Conservation (phyloP, 768 basidiomycete species). For the Gelatoporia subvermispora region DNA sequence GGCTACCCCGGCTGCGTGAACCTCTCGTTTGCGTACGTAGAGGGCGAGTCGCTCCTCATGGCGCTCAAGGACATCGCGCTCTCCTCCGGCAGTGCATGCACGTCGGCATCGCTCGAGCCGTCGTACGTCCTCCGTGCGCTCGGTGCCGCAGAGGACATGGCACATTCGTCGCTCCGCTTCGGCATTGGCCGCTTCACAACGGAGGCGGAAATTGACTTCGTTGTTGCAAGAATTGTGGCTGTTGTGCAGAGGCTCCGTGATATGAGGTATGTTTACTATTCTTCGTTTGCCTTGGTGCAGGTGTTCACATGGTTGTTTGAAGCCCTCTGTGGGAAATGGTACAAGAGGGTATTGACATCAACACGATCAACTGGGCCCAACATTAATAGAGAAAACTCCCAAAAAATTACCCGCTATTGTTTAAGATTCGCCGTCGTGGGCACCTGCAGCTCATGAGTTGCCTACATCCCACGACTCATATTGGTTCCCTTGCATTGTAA, state of each 20-base stretch:
- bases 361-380: conserved; percentile 90
- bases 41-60: conserved; percentile 97
- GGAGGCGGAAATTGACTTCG: conserved; percentile 94
- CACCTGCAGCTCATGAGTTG: no score
- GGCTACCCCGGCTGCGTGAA: conserved; percentile 98
- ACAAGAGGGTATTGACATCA: conserved; percentile 96
- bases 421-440: background rate
- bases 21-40: conserved; percentile 92
- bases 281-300: background rate
- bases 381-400: conserved; percentile 25
- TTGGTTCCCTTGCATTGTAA: background rate
- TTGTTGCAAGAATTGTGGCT: conserved; percentile 78
- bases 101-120: conserved; percentile 95
- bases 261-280: conserved; percentile 42
- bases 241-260: conserved; percentile 89
- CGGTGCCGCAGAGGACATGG: conserved; percentile 98
- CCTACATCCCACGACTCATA: no score
- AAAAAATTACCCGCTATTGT: conserved; percentile 11
- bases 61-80: conserved; percentile 98
- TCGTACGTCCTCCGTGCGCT: conserved; percentile 97
- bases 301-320: conserved; percentile 2
- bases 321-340: conserved; percentile 99
- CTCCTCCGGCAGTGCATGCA: conserved; percentile 97
- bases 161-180: conserved; percentile 95
- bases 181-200: conserved; percentile 98